Evolutionary conservation across 2,329 filamentous ascomycete genomes (phyloP), one percentile per base, ranked within the genome.

Genomic region (Tympanopsis confertula): DNA sequence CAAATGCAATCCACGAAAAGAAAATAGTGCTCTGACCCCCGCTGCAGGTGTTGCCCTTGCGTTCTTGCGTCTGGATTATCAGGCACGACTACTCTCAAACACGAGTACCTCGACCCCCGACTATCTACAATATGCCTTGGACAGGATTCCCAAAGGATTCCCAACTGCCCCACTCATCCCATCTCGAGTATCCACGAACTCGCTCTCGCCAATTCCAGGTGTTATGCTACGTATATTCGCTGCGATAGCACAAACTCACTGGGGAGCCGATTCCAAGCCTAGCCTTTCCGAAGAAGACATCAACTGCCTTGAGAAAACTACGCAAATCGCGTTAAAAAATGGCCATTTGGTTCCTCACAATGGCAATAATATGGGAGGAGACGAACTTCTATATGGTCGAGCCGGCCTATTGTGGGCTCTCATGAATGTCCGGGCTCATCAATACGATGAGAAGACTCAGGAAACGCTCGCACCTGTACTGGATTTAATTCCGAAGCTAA

Each of bases 331-430:
- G 7, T 7, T 18, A 12, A 17, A 33, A 33, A 10, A 13, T 13
- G 30, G 30, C 15, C 30, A 18, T 10, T 13, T 15, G 12, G 30
- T 33, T 18, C 17, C 15, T 10, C 12, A 33, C 7, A 33, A 13
- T 33, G 30, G 17, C 15, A 18, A 43, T 12, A 45, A 45, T 13
- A 50, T 55, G 37, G 59, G 59, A 5, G 51, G 48, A 2, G 59
- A 63, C 36, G 59, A 62, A 36, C 42, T 59, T 20, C 30, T 63
- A 4, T 61, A 51, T 39, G 59, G 59, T 7, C 54, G 59, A 15
- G 50, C 53, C 20, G 59, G 59, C 1, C 42, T 63, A 4, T 39
- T 63, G 2, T 58, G 55, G 53, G 42, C 46, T 2, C 41, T 61
- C 4, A 32, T 61, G 30, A 59, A 58, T 20, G 41, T 61, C 14